Evolutionary conservation across 2,329 filamentous ascomycete genomes (phyloP), one percentile per base, ranked within the genome.

Genomic region (Trichophaea hybrida): DNA sequence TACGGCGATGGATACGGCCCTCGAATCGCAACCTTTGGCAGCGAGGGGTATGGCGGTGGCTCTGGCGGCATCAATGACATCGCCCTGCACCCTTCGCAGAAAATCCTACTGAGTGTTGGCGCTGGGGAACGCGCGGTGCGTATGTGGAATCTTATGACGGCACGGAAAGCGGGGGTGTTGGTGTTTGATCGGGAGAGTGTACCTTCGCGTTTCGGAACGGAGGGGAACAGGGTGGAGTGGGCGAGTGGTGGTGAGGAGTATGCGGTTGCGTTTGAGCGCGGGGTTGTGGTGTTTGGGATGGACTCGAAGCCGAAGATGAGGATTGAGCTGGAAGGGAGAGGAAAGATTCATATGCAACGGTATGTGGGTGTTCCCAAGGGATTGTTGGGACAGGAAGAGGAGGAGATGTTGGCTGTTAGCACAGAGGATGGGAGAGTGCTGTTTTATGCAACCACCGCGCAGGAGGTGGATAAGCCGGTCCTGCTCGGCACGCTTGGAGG

Each of bases 131-230:
- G 82, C 65, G 88, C 84, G 69, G 94, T 98, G 86, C 78, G 93
- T 65, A 73, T 97, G 65, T 98, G 93, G 93, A 97, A 98, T 70
- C 72, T 98, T 64, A 89, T 97, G 65, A 97, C 91, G 2, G 93
- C 90, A 13, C 94, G 91, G 75, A 96, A 95, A 75, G 90, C 90
- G 0, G 88, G 90, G 34, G 90, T 95, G 56, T 75, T 98, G 67
- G 93, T 87, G 70, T 97, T 97, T 71, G 80, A 80, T 65, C 78
- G 80, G 59, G 80, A 84, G 0, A 78, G 93, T 68, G 75, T 97
- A 56, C 76, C 80, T 49, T 87, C 50, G 88, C 95, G 74, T 80
- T 83, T 48, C 82, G 81, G 71, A 83, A 90, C 91, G 10, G 93
- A 97, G 70, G 91, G 89, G 3, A 77, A 86, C 57, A 81, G 79